Evolutionary conservation across 768 basidiomycete genomes (phyloP), one percentile per base, ranked within the genome.

Genomic region (Xerocomus spinulosus): DNA sequence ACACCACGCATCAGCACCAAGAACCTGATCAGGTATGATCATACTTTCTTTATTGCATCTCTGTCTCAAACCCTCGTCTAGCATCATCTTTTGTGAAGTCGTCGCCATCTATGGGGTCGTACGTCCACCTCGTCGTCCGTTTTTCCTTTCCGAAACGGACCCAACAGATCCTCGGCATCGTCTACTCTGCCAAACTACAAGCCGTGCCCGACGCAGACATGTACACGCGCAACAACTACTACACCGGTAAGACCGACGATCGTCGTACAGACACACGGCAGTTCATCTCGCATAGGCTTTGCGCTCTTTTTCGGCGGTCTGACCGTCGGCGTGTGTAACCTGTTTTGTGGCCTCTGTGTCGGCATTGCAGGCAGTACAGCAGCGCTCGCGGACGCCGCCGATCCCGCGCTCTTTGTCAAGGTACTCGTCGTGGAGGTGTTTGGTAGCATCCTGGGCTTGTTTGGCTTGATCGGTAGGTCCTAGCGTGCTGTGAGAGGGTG

Each of bases 21-120:
- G 80, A 99, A 99, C 67, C 68, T 98, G 67, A 96, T 99, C 59
- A 93, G 91, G 93, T 92, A 42, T 44, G 78, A 61, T 12, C 5
- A 12, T 35, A 32, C 24, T 4, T 0, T 2, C 6, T 44, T 10
- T 10, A 13, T 24, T 10, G 26, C 15, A 13, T 12, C 23, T 5
- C 6, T 15, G 17, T 25, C 24, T n/a, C 44, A 35, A 21, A 37
- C 26, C 30, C 15, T 34, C 20, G 15, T 15, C 8, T 7, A 97
- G 95, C 57, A 92, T 98, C 73, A 97, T 99, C 62, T 97, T 98
- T 77, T 97, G 95, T 68, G 95, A 98, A 73, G 96, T 97, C 62
- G 94, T 99, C 24, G 96, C 95, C 49, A 98, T 99, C 62, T 98
- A 98, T 71, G 96, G 89, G 48, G 90, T 92, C 44, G 91, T 93